Evolutionary conservation across 2,329 filamentous ascomycete genomes (phyloP), one percentile per base, ranked within the genome.

Genomic region (Onygenales sp.): DNA sequence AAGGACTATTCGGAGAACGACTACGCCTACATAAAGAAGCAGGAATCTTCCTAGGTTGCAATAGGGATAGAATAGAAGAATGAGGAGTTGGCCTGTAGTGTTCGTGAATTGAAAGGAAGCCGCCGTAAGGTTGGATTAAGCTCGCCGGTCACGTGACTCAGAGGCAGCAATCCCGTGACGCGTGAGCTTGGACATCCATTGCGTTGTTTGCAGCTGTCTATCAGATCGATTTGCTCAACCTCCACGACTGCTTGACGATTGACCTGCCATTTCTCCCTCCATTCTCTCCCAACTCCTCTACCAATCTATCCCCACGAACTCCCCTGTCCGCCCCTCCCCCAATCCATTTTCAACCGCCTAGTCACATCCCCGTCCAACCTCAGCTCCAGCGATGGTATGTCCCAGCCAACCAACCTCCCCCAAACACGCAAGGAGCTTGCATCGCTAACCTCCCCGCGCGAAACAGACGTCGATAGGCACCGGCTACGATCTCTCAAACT

Each of bases 401-500:
- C 40, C n/a, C 34, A 14, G 7, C 21, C 42, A 13, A 32, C n/a
- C 11, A 51, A n/a, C 39, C n/a, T 32, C 9, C 2, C 34, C 36
- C 21, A 46, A 32, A 2, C 40, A 44, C 7, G 27, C 14, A 50
- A 21, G 33, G 53, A 55, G 54, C 57, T 61, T 59, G 64, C 52
- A 37, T 4, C 21, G 34, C 39, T 54, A 42, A 48, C 42, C 46
- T 42, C 39, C 33, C 14, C 17, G 21, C 39, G 39, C 48, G 13
- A 34, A 39, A 32, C 57, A 98, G 93, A 98, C 93, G 68, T 98
- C 93, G 69, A 98, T 98, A 87, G 93, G 93, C 70, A 98, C 93
- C 67, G 93, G 93, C 69, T 98, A 98, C 78, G 93, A 98, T 83
- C 86, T 98, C 66, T 89, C 89, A 71, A 98, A 98, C 82, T 97